Conservation (phyloP, 2,329 filamentous ascomycete species). For the Fusarium luffae region DNA sequence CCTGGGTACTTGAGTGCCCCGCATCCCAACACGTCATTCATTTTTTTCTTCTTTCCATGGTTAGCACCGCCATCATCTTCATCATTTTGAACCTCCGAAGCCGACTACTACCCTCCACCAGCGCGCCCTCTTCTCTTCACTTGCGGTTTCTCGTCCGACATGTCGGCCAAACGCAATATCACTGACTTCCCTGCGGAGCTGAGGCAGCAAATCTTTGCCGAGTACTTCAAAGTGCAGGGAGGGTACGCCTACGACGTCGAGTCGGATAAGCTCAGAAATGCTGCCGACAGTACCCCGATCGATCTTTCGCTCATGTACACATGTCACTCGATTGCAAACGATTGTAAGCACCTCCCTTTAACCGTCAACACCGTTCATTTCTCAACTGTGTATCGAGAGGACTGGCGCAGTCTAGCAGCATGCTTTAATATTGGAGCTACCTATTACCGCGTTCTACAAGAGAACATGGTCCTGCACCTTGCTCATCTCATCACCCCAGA, state of each 20-base stretch:
- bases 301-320: conserved; percentile 31
- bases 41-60: too few species aligned
- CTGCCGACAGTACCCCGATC: conserved; percentile 13
- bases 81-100: too few species aligned
- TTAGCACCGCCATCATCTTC: too few species aligned
- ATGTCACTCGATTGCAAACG: conserved; percentile 19
- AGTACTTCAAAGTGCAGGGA: conserved; percentile 14
- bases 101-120: too few species aligned
- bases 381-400: conserved; percentile 16
- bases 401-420: not conserved
- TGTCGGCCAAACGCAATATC: not conserved
- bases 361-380: conserved; percentile 18
- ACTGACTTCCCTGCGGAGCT: conserved; percentile 10
- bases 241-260: conserved; percentile 21
- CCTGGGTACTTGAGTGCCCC: too few species aligned
- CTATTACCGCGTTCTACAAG: not conserved
- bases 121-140: too few species aligned
- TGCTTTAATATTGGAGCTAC: conserved; percentile 3
- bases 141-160: too few species aligned
- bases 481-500: not conserved
- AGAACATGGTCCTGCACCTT: conserved; percentile 1
- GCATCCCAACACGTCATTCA: too few species aligned
- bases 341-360: conserved; percentile 3
- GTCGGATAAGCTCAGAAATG: conserved; percentile 1
- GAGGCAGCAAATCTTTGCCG: conserved; percentile 14